Evolutionary conservation across 345 rosid genomes (phyloP).

Genomic region (Psidium guajava): DNA sequence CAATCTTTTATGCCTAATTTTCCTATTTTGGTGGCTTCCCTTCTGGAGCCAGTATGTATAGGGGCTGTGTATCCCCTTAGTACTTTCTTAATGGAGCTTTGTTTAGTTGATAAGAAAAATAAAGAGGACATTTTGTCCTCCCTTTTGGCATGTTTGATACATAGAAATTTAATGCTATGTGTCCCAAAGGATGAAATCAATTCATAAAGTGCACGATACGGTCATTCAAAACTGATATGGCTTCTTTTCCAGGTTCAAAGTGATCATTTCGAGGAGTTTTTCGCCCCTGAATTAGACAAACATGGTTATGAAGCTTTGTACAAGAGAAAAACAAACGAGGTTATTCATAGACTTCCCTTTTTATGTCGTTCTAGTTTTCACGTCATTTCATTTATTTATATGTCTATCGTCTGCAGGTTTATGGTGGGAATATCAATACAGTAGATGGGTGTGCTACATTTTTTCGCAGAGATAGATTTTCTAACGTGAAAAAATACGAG

Average conservation of each 20-base stretch:
- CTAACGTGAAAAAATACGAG: slow-evolving; percentile 98
- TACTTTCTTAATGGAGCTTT: neutral
- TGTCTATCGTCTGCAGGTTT: slow-evolving; percentile 42
- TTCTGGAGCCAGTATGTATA: neutral
- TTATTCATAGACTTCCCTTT: slow-evolving; percentile 8
- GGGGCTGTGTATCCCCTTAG: neutral
- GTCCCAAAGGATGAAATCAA: neutral
- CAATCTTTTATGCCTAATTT: neutral
- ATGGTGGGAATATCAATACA: slow-evolving; percentile 39
- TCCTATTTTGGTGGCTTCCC: neutral
- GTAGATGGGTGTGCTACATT: slow-evolving; percentile 97
- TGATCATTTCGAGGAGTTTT: slow-evolving; percentile 87
- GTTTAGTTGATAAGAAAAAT: neutral
- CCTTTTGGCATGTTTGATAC: neutral
- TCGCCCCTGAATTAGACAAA: slow-evolving; percentile 87
- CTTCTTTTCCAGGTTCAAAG: slow-evolving; percentile 64
- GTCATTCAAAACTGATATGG: neutral
- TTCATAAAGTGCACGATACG: neutral
- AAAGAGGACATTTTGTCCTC: neutral
- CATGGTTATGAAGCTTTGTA: slow-evolving; percentile 89
- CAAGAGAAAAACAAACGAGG: slow-evolving; percentile 92
- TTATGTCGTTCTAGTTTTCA: neutral
- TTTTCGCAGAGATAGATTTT: slow-evolving; percentile 88
- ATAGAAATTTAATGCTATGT: neutral
- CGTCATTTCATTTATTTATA: neutral